Evolutionary conservation across 2,329 filamentous ascomycete genomes (phyloP), one percentile per base, ranked within the genome.

Genomic region (Hypoxylon sp.): DNA sequence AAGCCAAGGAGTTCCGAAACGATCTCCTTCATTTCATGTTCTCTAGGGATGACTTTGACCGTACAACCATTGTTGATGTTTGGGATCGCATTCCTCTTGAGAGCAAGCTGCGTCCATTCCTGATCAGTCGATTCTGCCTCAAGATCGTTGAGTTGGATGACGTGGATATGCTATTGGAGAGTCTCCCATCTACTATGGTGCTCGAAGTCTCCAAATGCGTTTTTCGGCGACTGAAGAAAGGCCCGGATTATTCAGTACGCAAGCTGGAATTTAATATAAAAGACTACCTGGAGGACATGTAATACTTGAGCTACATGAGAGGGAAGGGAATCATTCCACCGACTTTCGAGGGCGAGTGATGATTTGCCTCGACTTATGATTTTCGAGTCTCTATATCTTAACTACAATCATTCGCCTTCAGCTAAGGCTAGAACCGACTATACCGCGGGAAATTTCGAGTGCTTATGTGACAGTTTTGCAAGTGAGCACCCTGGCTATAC

Each of bases 1-100:
- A 55, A 13, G 60, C 70, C 2, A 44, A 29, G 2, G 14, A 11
- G 9, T 73, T 73, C 24, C 65, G 61, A 46, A 62, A 64, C 10
- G 55, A 66, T 9, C n/a, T 70, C 8, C 58, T 66, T 1, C 13
- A n/a, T 14, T 5, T 17, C 22, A 39, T 55, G 19, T 17, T 29
- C 51, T 35, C 33, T 35, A 37, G 2, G 11, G 13, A 37, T 14
- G 3, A 4, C 11, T 44, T 44, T 19, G 5, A 19, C 9, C 6
- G 10, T 6, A 44, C 5, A 10, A n/a, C 9, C 17, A 17, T 19
- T 8, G 39, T 10, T 44, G 39, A 19, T 44, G 5, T 31, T n/a
- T 31, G 47, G 47, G 24, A 29, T 31, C 22, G 13, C 13, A 14
- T 50, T 31, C 13, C 24, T 29, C 11, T 14, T 8, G 14, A 17